Base-by-base conservation (phyloP, 768 basidiomycete genomes). In the Hortiboletus flavorubellus region DNA sequence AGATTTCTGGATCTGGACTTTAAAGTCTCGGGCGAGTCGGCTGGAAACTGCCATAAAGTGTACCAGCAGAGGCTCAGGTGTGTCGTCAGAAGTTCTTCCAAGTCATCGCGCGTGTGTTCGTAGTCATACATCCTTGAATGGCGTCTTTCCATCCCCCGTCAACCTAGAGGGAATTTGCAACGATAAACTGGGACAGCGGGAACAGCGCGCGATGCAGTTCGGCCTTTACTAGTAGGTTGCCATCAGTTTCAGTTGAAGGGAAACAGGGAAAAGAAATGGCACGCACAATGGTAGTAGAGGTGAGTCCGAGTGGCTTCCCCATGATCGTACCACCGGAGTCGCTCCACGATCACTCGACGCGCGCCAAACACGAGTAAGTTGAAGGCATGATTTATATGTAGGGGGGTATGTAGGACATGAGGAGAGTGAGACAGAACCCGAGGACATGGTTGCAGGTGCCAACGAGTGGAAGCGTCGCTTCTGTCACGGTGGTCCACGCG, bases 201-300 rank as follows among this genome's bases (percentile, higher is more conserved):
- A 88, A 71, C 41, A 86, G 63, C 18, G 68, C 56, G 59, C 78
- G 70, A 65, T 76, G 73, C 39, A 91, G 79, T 66, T 91, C 90
- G 61, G 81, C 73, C 90, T 90, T 82, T 72, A 67, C 80, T 84
- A 81, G 80, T 76, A 65, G 68, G 65, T 56, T 59, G 56, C 55
- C 56, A 51, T 71, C 61, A 73, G 72, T 65, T 46, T 39, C 37
- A 39, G 43, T 38, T 4, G 11, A 5, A 40, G 3, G 2, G 10
- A 29, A 29, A 46, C 0, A n/a, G 14, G 16, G n/a, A 33, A 23
- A 46, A 2, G 29, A 31, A 26, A 33, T 87, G 48, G 35, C 38
- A 82, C 89, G 79, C 70, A 93, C 91, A 72, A 92, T 74, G 53
- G 89, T 87, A 15, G 89, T 87, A 15, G 84, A 76, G 14, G 82